Conservation (phyloP, 495 filamentous ascomycete species). For the Chaetomidium leptoderma region DNA sequence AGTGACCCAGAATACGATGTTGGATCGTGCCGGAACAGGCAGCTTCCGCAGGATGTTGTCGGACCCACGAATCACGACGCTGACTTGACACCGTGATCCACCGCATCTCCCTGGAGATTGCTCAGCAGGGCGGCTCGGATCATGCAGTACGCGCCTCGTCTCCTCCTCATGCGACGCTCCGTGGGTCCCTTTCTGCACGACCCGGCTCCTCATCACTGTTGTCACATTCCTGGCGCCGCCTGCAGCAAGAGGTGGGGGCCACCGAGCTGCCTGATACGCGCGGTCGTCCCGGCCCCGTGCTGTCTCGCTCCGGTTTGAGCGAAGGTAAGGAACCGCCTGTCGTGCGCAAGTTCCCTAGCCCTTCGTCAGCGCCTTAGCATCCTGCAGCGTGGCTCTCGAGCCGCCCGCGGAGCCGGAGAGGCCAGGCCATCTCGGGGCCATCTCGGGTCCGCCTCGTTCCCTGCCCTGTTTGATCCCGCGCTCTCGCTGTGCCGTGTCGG, state of each 20-base stretch:
- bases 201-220: neutral
- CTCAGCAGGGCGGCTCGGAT: neutral
- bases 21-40: neutral
- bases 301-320: neutral
- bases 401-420: neutral
- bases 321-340: neutral
- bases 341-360: neutral
- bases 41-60: conserved; percentile 3
- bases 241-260: neutral
- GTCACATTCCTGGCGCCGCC: conserved; percentile 1
- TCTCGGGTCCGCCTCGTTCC: neutral
- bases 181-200: neutral
- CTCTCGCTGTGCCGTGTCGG: too few relatives aligned
- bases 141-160: neutral
- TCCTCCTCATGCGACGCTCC: neutral
- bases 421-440: neutral
- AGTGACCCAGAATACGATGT: neutral
- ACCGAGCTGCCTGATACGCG: conserved; percentile 1
- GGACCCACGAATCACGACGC: neutral
- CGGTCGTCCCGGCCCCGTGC: neutral
- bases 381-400: conserved; percentile 1
- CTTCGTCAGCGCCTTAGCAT: conserved; percentile 3
- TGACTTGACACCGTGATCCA: conserved; percentile 1
- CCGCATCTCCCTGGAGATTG: neutral
- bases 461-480: neutral